Base-by-base conservation (phyloP, 441 rosid species). In the Brassica balearica region DNA sequence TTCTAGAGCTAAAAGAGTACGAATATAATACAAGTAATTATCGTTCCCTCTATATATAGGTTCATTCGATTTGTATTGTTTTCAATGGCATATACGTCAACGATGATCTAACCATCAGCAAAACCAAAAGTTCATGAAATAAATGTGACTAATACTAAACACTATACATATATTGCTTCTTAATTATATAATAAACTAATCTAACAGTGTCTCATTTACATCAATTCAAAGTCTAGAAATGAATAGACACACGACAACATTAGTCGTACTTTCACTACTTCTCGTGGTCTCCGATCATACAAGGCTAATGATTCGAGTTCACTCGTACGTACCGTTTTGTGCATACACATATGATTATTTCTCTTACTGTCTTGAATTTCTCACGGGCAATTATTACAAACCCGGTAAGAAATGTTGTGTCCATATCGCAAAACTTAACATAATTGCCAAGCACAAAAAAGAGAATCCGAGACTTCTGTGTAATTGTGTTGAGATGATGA, bases 401-500 rank as follows among this genome's bases (percentile, higher is more conserved):
- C 89, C 89, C 4, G 68, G 63, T 12, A 15, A 19, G 4, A 78
- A 72, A 63, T 86, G 86, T 25, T 83, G 87, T 76, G 73, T 7
- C 41, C 82, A 83, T 41, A 64, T 88, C 9, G 48, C 46, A 10
- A 86, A 79, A 74, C 85, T 88, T n/a, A 86, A 87, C 51, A 36
- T 27, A 17, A 60, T 86, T 60, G 89, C 92, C 2, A 77, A 82
- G 9, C 82, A 81, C 62, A 74, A 56, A 65, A 9, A 69, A 23
- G 86, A 81, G 46, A 82, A 84, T 68, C 81, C 89, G 0, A 60
- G 72, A 4, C 72, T 69, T 51, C 58, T 86, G 65, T 87, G 92
- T 53, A 74, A 59, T 65, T 88, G 92, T 82, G 62, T 87, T 69
- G 86, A 88, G 81, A 77, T 85, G 41, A 77, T 83, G 65, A 84